Conservation (phyloP, 2,329 filamentous ascomycete genomes). For the Ceratocystis cacaofunesta region DNA sequence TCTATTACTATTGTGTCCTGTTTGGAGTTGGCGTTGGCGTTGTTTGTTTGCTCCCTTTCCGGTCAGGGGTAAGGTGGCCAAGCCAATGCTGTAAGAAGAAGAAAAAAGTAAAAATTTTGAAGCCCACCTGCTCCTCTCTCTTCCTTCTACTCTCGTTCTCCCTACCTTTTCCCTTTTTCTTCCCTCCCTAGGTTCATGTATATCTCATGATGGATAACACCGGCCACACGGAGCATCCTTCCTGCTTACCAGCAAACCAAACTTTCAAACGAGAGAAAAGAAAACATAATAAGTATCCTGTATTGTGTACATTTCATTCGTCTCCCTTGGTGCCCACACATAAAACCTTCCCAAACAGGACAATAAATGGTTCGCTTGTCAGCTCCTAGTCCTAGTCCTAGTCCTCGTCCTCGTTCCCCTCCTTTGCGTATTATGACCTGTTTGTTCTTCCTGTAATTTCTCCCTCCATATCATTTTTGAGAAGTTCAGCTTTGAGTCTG, state of each 20-base stretch:
- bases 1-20: background rate
- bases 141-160: background rate
- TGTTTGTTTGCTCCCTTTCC: background rate
- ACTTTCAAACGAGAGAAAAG: background rate
- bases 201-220: background rate
- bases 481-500: background rate
- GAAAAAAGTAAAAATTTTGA: background rate
- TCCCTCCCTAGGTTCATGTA: background rate
- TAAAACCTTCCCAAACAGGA: background rate
- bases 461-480: background rate
- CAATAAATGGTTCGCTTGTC: background rate
- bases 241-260: background rate
- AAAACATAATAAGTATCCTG: background rate
- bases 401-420: background rate
- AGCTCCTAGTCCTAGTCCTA: too few relatives aligned
- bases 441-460: background rate
- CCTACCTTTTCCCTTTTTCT: background rate
- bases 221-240: background rate
- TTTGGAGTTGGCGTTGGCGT: background rate
- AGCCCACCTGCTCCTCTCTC: background rate
- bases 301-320: background rate
- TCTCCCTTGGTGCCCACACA: background rate
- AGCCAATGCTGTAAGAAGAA: background rate
- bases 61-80: background rate
- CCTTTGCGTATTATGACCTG: background rate